Evolutionary conservation across 2,329 filamentous ascomycete genomes (phyloP), one percentile per base, ranked within the genome.

Genomic region (Pseudogymnoascus sp.): DNA sequence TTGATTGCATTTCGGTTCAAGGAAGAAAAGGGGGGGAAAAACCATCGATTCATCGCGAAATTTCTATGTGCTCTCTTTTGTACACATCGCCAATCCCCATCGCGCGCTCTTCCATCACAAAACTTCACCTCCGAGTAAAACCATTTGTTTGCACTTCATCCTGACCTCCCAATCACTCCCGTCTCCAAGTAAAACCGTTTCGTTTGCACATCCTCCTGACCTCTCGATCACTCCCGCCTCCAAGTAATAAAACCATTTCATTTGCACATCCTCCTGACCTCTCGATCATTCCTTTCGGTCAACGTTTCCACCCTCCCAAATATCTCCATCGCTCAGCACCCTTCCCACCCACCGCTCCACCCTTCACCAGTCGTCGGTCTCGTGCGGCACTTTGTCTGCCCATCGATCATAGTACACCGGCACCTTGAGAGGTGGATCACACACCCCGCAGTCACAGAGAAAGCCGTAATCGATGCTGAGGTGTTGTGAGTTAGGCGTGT

Each of bases 381-480:
- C 50, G 16, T 56, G n/a, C 7, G 50, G 50, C 10, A 56, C 50
- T 56, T 56, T 56, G 16, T 56, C 50, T 4, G 50, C 50, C 50
- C 50, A 56, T 33, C 50, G 10, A 56, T 56, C 50, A 5, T 56
- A 33, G 50, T 56, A 56, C 10, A 56, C 28, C 4, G 50, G 50
- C n/a, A 56, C 25, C 16, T 56, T 33, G 28, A 56, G 28, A 14
- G 28, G 50, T 14, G 25, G 28, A 21, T 60, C 59, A 63, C 83
- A 85, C 1, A 71, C 74, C 10, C 79, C 79, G 62, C 83, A 85
- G 3, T 70, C 66, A 68, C 83, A 85, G 2, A 75, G 70, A 64
- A 85, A 85, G 0, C 83, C 83, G 66, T 80, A 85, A 8, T 75
- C 74, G 5, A 69, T 63, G 28, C 76, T 77, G 0, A 85, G 71